Evolutionary conservation across 2,329 filamentous ascomycete species (phyloP).

Genomic region (Cladobotryum protrusum): DNA sequence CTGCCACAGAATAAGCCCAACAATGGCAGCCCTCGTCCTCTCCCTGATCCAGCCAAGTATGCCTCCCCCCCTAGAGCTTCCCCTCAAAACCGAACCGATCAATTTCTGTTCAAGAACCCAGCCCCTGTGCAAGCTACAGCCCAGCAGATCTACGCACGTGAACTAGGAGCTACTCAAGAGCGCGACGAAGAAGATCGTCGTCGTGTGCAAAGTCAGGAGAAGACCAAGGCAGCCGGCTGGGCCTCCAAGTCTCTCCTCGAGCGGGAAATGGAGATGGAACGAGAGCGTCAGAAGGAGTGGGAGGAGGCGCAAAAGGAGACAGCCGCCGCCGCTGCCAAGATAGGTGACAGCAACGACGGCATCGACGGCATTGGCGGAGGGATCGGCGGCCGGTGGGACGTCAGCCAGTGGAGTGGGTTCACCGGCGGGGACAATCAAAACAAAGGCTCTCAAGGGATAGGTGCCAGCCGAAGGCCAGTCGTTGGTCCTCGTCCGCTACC

Average conservation of each 20-base stretch:
- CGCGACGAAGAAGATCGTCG: slow-evolving; percentile 57
- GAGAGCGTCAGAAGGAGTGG: slow-evolving; percentile 73
- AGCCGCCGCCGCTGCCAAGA: slow-evolving; percentile 42
- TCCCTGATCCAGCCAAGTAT: slow-evolving; percentile 43
- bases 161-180: slow-evolving; percentile 53
- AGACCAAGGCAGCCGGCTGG: slow-evolving; percentile 57
- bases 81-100: slow-evolving; percentile 46
- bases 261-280: slow-evolving; percentile 74
- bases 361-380: slow-evolving; percentile 62
- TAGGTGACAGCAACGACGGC: slow-evolving; percentile 35
- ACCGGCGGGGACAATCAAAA: slow-evolving; percentile 73
- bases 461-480: slow-evolving; percentile 68
- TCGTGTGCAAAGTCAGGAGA: slow-evolving; percentile 50
- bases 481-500: slow-evolving; percentile 68
- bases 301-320: slow-evolving; percentile 66
- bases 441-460: slow-evolving; percentile 57
- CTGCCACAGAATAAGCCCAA: slow-evolving; percentile 29
- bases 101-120: slow-evolving; percentile 50
- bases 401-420: slow-evolving; percentile 68
- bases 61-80: slow-evolving; percentile 16
- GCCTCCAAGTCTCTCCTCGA: slow-evolving; percentile 66
- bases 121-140: slow-evolving; percentile 36
- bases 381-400: slow-evolving; percentile 64
- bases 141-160: slow-evolving; percentile 48
- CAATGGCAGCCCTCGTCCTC: slow-evolving; percentile 42